These are phyloP conservation scores for Phytophthora lateralis DNA, from an alignment of 352 stramenopile species.

Conservation along the genomic window DNA sequence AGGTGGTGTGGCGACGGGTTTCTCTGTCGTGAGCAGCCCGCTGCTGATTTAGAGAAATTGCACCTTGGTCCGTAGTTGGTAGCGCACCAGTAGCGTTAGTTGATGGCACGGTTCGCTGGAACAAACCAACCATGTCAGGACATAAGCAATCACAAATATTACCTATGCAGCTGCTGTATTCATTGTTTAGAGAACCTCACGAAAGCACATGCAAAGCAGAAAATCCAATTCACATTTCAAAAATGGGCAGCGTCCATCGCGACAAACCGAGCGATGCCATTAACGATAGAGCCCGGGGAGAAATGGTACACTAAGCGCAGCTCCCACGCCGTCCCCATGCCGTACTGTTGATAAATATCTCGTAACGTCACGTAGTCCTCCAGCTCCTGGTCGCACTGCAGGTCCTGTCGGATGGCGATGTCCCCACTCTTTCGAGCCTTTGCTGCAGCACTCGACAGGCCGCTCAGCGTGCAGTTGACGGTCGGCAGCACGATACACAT, in stretches of 20 bases:
- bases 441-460: constrained; percentile 30
- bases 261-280: constrained; percentile 69
- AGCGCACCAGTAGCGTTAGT: constrained; percentile 1
- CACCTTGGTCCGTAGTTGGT: constrained; percentile 7
- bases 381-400: constrained; percentile 78
- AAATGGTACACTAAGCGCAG: constrained; percentile 81
- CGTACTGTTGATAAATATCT: constrained; percentile 88
- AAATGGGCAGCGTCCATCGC: constrained; percentile 10
- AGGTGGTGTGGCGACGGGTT: constrained; percentile 95
- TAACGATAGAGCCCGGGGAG: constrained; percentile 68
- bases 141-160: too few relatives aligned
- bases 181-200: neutral
- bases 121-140: too few relatives aligned
- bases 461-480: constrained; percentile 60
- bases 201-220: neutral
- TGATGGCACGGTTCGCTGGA: neutral
- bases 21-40: constrained; percentile 93
- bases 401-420: constrained; percentile 57
- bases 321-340: constrained; percentile 69
- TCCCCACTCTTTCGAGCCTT: constrained; percentile 16
- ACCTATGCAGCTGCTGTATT: neutral
- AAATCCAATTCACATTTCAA: constrained; percentile 10
- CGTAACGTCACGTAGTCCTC: constrained; percentile 71
- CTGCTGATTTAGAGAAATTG: constrained; percentile 70
- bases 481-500: constrained; percentile 68